Conservation (phyloP, 2,329 filamentous ascomycete genomes). For the Tolypocladium sp. region DNA sequence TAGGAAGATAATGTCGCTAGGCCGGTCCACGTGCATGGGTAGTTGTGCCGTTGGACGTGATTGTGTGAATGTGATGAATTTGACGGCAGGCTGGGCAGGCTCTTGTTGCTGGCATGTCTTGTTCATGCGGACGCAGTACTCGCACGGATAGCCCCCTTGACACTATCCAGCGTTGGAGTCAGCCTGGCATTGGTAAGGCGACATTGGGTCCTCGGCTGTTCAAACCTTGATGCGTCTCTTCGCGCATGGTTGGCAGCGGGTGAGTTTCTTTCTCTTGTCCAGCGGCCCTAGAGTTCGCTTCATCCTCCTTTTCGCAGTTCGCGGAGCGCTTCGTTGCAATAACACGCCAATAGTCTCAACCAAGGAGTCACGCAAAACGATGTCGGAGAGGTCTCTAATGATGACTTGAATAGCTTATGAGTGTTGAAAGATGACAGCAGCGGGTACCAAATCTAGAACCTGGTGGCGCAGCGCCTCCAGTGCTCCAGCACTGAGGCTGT, state of each 20-base stretch:
- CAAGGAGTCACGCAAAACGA: no score
- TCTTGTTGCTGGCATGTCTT: constrained; percentile 12
- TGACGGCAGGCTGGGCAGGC: not conserved
- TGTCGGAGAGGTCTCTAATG: no score
- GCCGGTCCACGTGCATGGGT: not conserved
- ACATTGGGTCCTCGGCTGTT: not conserved
- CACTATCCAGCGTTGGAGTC: constrained; percentile 6
- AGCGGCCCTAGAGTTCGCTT: constrained; percentile 13
- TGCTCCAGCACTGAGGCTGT: no score
- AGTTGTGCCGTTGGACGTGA: not conserved
- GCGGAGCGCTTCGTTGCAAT: no score
- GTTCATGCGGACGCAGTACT: constrained; percentile 14
- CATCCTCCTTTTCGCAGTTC: not conserved
- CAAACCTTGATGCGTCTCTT: constrained; percentile 16
- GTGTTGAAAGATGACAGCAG: no score
- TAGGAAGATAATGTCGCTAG: constrained; percentile 1
- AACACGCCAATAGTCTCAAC: no score
- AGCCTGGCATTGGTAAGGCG: not conserved
- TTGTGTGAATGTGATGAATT: not conserved
- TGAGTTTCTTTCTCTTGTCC: constrained; percentile 13
- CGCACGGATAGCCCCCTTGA: constrained; percentile 13
- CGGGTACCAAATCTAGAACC: no score
- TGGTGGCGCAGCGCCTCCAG: no score
- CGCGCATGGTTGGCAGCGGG: constrained; percentile 16
- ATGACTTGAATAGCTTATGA: no score